Evolutionary conservation across 202 grass and related monocot species (phyloP), one percentile per base, ranked within the genome.

Genomic region (Zizania palustris): DNA sequence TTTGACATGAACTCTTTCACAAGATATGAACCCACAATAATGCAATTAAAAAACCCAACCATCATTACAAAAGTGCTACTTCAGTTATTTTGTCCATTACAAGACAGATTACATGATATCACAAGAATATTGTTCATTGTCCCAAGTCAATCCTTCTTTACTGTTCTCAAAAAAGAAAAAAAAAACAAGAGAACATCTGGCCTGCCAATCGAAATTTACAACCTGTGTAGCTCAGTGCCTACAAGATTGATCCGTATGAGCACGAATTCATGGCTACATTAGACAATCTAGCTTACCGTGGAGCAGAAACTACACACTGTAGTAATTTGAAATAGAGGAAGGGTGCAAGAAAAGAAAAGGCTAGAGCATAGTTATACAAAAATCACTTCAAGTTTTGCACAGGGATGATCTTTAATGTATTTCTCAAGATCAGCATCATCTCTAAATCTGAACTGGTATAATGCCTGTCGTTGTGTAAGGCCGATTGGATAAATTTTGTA

Each of bases 301-400:
- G 21, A 81, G 15, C 65, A 36, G 73, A 69, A 82, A 51, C 60
- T 65, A 35, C 63, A 18, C 28, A 48, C 39, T 3, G 4, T 35
- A 19, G 12, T 39, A 73, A 22, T 83, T 68, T 63, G 44, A 69
- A 83, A 48, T 62, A 75, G 53, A 60, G 38, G 28, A 46, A 48
- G 42, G 60, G 50, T 14, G 11, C n/a, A 21, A 10, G 35, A 11
- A 1, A 9, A 75, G 28, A 77, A 56, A 39, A 53, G 14, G 34
- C 50, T 53, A 80, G 20, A 36, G 50, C 76, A 66, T 79, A 35
- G 76, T 80, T 85, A 98, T 80, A 98, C 91, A 88, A 98, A 98
- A 92, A 95, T 90, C 16, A 89, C 91, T 85, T 98, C 89, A 76
- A 98, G 79, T 71, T 95, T 98, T 56, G 87, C 80, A 83, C 96